phyloP scores from a whole-genome alignment of 2,329 filamentous ascomycete genomes.

The Shiraia sp. region DNA sequence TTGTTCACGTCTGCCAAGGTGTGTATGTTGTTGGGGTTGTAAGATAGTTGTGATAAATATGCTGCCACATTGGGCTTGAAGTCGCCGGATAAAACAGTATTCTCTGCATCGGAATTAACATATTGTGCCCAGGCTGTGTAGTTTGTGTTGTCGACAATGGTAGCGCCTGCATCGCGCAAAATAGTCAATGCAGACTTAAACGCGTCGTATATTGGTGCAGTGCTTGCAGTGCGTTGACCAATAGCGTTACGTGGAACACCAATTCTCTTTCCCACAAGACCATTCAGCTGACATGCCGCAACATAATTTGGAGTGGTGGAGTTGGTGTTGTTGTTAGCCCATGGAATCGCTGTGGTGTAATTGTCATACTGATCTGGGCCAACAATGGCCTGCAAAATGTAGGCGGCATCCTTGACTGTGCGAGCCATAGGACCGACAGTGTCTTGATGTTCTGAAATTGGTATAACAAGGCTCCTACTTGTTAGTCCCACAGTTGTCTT shows the following conservation, averaged over 20 bases:
- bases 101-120: slow-evolving; percentile 45
- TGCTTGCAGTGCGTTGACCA: slow-evolving; percentile 33
- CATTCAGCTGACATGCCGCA: slow-evolving; percentile 58
- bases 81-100: slow-evolving; percentile 60
- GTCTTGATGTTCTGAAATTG: slow-evolving; percentile 63
- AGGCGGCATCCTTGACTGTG: slow-evolving; percentile 62
- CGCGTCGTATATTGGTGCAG: slow-evolving; percentile 51
- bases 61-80: slow-evolving; percentile 60
- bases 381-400: slow-evolving; percentile 62
- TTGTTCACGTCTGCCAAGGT: slow-evolving; percentile 56
- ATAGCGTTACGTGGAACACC: slow-evolving; percentile 67
- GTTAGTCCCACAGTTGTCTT: slow-evolving; percentile 66
- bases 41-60: slow-evolving; percentile 61
- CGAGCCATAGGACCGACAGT: slow-evolving; percentile 62
- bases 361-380: slow-evolving; percentile 59
- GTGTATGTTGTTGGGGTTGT: slow-evolving; percentile 62
- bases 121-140: slow-evolving; percentile 58
- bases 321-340: slow-evolving; percentile 40
- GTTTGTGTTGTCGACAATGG: slow-evolving; percentile 62
- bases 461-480: slow-evolving; percentile 65
- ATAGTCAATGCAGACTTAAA: slow-evolving; percentile 61
- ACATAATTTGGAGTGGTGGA: slow-evolving; percentile 62
- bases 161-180: slow-evolving; percentile 61
- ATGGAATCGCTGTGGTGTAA: slow-evolving; percentile 63
- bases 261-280: slow-evolving; percentile 62